Base-by-base conservation (phyloP, 331 rosid genomes). In the Acacia pycnantha region DNA sequence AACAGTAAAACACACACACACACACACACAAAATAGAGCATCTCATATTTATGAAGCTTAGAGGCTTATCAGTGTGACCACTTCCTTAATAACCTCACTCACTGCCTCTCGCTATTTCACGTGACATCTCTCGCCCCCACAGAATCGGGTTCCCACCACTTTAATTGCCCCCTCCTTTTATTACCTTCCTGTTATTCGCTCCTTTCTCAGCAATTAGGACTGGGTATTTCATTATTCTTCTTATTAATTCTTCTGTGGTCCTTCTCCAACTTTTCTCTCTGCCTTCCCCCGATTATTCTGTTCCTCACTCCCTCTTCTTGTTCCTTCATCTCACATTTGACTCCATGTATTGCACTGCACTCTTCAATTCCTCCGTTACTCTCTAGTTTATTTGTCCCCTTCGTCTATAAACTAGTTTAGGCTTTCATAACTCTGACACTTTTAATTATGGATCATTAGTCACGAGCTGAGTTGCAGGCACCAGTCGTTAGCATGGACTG, bases 71-170 rank as follows among this genome's bases (percentile, higher is more conserved):
- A 84, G 61, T 84, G 79, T 80, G 79, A 84, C 65, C 76, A 70
- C 84, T 80, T 80, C 41, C n/a, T 47, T 40, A 26, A 47, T 67
- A 48, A 43, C 70, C 64, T 70, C 76, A 73, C 80, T 79, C 81
- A 77, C 35, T 70, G 33, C 66, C 53, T 62, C 87, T 77, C 62
- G 56, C 29, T 64, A 56, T 77, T 43, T 81, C 88, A 85, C 68
- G 88, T 85, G 85, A 85, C 80, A 64, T 41, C 44, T n/a, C 8
- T 8, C 58, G 53, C 79, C n/a, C 75, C 75, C 56, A 68, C 74
- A 53, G 10, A 6, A 27, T 70, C 71, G 78, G 84, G 79, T 81
- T 84, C 85, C 87, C 87, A 77, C 85, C 29, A 51, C 82, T 71
- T 81, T 77, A 81, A 84, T 84, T 81, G 46, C 33, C 76, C 51